Percentiles rank a stretch among this genome's conserved stretches.
Conservation (phyloP, 164 flowering plant species). For the Magnolia changhungtana region DNA sequence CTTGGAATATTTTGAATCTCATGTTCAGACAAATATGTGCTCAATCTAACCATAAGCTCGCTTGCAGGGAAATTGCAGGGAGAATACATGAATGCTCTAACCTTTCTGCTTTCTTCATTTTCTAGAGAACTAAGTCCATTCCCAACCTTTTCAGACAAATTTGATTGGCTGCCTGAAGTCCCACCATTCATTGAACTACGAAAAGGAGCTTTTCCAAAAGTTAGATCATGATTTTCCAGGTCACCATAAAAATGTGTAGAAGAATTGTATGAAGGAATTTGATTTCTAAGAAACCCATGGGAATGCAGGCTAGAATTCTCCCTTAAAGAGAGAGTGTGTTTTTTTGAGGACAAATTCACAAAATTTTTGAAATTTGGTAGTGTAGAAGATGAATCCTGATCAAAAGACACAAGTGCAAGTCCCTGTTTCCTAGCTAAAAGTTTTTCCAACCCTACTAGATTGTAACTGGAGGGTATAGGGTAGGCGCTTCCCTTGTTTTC, state of each 20-base stretch:
- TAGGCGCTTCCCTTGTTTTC: constrained; percentile 39
- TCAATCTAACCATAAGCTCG: constrained; percentile 62
- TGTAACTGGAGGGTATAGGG: constrained; percentile 65
- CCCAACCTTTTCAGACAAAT: constrained; percentile 9
- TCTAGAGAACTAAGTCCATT: constrained; percentile 21
- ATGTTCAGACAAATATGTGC: constrained; percentile 35
- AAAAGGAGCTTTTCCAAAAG: constrained; percentile 13
- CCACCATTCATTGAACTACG: constrained; percentile 9
- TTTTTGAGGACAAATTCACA: constrained; percentile 18
- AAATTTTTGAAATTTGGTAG: constrained; percentile 10
- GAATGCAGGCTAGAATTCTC: constrained; percentile 16
- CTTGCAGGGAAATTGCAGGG: constrained; percentile 36
- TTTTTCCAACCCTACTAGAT: constrained; percentile 37
- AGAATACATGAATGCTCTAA: constrained; percentile 64
- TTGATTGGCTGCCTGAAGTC: constrained; percentile 17
- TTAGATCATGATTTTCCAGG: constrained; percentile 10
- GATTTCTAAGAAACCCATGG: constrained; percentile 14
- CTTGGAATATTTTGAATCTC: constrained; percentile 21
- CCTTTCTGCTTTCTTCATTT: constrained; percentile 33
- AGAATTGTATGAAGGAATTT: constrained; percentile 24
- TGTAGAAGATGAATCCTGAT: constrained; percentile 22
- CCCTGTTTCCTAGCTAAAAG: constrained; percentile 45
- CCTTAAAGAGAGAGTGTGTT: constrained; percentile 29
- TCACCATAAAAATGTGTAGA: constrained; percentile 9
- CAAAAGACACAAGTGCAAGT: constrained; percentile 41